Evolutionary conservation across 129 eudicot species (phyloP).

Genomic region (Sambucus nigra): DNA sequence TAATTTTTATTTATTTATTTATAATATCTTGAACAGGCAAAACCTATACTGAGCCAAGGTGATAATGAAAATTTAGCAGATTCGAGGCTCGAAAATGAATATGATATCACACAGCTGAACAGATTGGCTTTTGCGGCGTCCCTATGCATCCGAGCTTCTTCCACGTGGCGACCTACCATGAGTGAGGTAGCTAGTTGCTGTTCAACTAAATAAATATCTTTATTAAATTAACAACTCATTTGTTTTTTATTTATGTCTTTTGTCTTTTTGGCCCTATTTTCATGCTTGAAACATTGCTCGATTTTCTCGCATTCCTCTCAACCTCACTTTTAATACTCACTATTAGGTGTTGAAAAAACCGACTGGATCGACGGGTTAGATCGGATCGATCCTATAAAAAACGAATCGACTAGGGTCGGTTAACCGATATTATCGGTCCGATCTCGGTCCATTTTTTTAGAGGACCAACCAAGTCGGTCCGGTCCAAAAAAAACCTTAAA

Average conservation of each 20-base stretch:
- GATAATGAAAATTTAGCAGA: constrained; percentile 55
- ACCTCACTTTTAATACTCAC: too few relatives aligned
- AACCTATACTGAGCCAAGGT: constrained; percentile 60
- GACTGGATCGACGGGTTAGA: too few relatives aligned
- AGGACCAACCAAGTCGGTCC: too few relatives aligned
- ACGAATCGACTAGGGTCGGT: too few relatives aligned
- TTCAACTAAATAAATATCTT: background rate
- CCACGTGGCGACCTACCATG: constrained; percentile 94
- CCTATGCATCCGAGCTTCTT: constrained; percentile 74
- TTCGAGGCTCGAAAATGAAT: constrained; percentile 61
- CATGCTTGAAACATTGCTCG: too few relatives aligned
- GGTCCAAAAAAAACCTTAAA: too few relatives aligned
- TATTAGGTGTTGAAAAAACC: too few relatives aligned
- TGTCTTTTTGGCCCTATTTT: background rate
- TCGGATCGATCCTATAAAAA: too few relatives aligned
- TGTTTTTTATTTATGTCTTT: background rate
- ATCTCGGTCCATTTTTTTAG: too few relatives aligned
- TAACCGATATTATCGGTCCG: too few relatives aligned
- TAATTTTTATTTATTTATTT: background rate
- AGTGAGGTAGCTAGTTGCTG: constrained; percentile 52
- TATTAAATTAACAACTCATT: background rate
- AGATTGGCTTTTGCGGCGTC: constrained; percentile 75
- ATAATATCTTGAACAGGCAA: constrained; percentile 38
- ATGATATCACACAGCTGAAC: constrained; percentile 42
- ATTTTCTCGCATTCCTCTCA: too few relatives aligned